Percentiles rank a stretch among this genome's conserved stretches.
Conservation (phyloP, 1,139 yeast species). For the Lodderomyces parapsilosis region DNA sequence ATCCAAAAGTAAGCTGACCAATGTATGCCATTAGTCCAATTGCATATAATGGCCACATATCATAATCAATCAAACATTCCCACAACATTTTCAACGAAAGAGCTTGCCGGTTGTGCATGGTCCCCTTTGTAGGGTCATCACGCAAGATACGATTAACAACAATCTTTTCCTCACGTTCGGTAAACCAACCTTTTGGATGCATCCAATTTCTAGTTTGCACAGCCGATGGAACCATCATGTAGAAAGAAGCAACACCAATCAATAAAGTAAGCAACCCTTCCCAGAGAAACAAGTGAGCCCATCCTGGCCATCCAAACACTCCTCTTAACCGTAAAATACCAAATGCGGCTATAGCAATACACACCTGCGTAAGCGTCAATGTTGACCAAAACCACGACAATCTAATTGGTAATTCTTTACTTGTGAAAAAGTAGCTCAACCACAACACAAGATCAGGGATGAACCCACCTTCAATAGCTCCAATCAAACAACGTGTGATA, state of each 20-base stretch:
- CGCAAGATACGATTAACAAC: conserved; percentile 60
- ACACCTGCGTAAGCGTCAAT: conserved; percentile 25
- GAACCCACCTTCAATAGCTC: conserved; percentile 31
- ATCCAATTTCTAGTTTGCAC: conserved; percentile 53
- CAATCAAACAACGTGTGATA: conserved; percentile 27
- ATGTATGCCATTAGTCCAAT: conserved; percentile 50
- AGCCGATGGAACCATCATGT: conserved; percentile 60
- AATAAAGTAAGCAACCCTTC: conserved; percentile 60
- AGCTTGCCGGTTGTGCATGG: conserved; percentile 64
- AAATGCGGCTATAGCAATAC: conserved; percentile 37
- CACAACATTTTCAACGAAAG: conserved; percentile 38
- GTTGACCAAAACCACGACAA: conserved; percentile 21
- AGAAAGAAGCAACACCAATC: conserved; percentile 53
- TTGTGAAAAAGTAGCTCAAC: conserved; percentile 29
- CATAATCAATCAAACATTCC: conserved; percentile 48
- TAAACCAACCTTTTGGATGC: conserved; percentile 60
- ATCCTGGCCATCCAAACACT: conserved; percentile 40
- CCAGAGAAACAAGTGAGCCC: conserved; percentile 65
- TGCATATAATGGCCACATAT: conserved; percentile 58
- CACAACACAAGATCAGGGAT: conserved; percentile 29
- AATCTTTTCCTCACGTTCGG: conserved; percentile 59
- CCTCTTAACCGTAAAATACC: conserved; percentile 29
- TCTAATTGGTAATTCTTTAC: conserved; percentile 25
- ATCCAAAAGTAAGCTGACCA: conserved; percentile 31
- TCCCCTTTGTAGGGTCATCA: conserved; percentile 70